phyloP scores from a whole-genome alignment of 306 rosid species.

The Ochetophila trinervis region DNA sequence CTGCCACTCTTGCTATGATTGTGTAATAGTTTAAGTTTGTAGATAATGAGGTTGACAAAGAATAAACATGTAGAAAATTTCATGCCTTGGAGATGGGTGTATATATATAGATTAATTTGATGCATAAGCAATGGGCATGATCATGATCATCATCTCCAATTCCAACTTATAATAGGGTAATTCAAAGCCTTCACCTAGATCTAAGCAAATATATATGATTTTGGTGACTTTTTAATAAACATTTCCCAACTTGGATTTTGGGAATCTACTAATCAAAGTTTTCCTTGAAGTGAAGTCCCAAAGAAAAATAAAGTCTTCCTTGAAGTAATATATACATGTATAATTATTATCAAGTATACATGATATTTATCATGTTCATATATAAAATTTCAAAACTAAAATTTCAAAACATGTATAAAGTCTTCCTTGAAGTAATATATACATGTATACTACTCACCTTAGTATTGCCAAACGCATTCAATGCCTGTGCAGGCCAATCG shows the following conservation, averaged over 20 bases:
- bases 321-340: slow-evolving; percentile 14
- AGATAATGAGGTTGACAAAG: background rate
- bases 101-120: no score
- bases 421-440: slow-evolving; percentile 13
- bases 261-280: background rate
- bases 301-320: slow-evolving; percentile 23
- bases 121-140: no score
- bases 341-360: no score
- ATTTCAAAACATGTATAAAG: no score
- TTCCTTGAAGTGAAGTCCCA: background rate
- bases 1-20: background rate
- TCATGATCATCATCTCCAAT: no score
- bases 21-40: background rate
- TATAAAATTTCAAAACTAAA: no score
- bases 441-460: slow-evolving; percentile 13
- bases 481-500: slow-evolving; percentile 41
- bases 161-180: no score
- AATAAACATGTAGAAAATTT: background rate
- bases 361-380: no score
- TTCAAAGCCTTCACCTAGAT: slow-evolving; percentile 19
- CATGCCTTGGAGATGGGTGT: background rate
- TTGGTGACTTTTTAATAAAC: slow-evolving; percentile 5
- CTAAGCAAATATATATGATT: slow-evolving; percentile 1
- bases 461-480: slow-evolving; percentile 45
- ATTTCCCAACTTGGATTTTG: background rate